Base-by-base conservation (phyloP, 176 grass and related monocot species). In the Pontederia paniculata region DNA sequence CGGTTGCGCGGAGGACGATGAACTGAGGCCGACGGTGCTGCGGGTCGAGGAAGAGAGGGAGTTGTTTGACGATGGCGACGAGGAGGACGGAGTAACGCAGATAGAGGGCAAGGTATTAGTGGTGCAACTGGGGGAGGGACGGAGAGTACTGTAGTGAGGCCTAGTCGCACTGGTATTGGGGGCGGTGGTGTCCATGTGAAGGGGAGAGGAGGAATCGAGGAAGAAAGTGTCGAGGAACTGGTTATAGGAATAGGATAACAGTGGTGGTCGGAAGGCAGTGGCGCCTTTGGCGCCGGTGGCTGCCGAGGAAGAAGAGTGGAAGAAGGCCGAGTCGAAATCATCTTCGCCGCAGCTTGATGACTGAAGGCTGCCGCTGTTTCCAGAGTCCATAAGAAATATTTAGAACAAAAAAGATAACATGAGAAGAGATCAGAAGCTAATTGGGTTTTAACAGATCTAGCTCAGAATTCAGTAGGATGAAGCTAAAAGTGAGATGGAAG, bases 271-370 rank as follows among this genome's bases (percentile, higher is more conserved):
- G 83, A 94, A 72, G 22, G 88, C 80, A 21, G 78, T 62, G 53
- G 88, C 72, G 21, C 76, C 67, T 47, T 75, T 81, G 41, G 79
- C 68, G 52, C 79, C 73, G 45, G 75, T 65, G 58, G 0, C 64
- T 57, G 1, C 65, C 77, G 4, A 52, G 53, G 11, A 50, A 62
- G 13, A 70, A 80, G 21, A 37, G 28, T 37, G 28, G 28, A 37
- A 37, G 28, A 37, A 37, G 28, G 28, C 3, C 28, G 77, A 84
- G 60, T 94, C 89, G 48, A 73, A 88, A 55, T 94, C 89, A 20
- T 94, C 89, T 9, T 88, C 89, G 45, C 83, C 83, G 67, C 83
- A 83, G 70, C 88, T 94, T 0, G 88, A 88, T 12, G 84, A 88
- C 62, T 94, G 88, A 55, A 84, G 64, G 74, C 88, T 88, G 21